Evolutionary conservation across 495 filamentous ascomycete species (phyloP).

Genomic region (Aspergillus asperescens): DNA sequence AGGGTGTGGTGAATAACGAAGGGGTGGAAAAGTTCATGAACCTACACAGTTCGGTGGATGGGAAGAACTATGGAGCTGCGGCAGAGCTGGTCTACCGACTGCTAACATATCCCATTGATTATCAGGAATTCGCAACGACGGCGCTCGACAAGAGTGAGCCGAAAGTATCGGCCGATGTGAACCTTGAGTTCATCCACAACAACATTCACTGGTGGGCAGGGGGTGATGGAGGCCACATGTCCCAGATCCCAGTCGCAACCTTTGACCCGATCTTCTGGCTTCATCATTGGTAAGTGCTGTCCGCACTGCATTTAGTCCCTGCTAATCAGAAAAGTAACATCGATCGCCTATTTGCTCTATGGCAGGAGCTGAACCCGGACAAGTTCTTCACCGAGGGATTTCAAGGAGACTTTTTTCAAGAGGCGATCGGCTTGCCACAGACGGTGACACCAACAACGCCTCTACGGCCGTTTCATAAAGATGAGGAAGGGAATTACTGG

Average conservation of each 20-base stretch:
- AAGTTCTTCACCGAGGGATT: neutral
- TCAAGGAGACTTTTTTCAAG: neutral
- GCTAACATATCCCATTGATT: neutral
- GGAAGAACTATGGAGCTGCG: constrained; percentile 1
- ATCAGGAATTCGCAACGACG: neutral
- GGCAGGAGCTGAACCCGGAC: constrained; percentile 1
- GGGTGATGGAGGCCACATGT: neutral
- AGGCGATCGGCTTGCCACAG: neutral
- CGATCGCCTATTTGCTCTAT: neutral
- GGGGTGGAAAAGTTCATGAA: neutral
- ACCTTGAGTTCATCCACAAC: neutral
- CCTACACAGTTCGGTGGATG: neutral
- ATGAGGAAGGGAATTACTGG: neutral
- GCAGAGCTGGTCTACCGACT: constrained; percentile 1
- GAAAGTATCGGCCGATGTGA: neutral
- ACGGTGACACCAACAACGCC: neutral
- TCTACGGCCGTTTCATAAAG: neutral
- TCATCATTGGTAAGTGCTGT: neutral
- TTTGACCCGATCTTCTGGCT: constrained; percentile 3
- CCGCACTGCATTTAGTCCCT: neutral
- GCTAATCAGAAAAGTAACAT: neutral
- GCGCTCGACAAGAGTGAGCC: neutral
- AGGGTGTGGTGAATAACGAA: neutral
- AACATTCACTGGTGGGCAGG: constrained; percentile 1
- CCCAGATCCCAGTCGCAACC: neutral